Base-by-base conservation (phyloP, 2,329 filamentous ascomycete species). In the Colletotrichum eremochloae region DNA sequence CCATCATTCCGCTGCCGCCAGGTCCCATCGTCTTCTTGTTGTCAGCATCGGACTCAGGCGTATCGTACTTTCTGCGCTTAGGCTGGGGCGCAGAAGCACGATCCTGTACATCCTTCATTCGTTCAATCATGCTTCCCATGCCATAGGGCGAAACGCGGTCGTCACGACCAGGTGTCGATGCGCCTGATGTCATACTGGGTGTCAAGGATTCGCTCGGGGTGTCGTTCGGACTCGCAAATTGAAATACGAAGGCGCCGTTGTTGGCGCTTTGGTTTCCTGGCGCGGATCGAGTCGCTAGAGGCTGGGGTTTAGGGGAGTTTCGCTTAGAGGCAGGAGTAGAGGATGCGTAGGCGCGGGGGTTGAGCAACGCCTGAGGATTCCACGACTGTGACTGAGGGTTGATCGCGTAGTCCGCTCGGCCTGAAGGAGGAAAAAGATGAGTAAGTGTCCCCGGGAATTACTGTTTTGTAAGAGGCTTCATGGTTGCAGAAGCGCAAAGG, bases 81-180 rank as follows among this genome's bases (percentile, higher is more conserved):
- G 86, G 83, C 29, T 93, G 89, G 3, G 87, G 85, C 40, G 85
- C 78, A 80, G 86, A 74, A 78, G 84, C 76, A 36, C 95, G 92
- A 63, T 92, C 87, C 75, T 93, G 88, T 18, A 97, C 89, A 75
- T 92, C 91, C 79, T 95, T 94, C 79, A 95, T 86, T 42, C 90
- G 88, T 80, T 97, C 94, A 57, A 97, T 89, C 83, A 95, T 89
- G 67, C 83, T 82, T 12, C 87, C 86, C 75, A 90, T 86, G 36
- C 89, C 88, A 63, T 64, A 74, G 9, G 74, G 74, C 56, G 75
- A 68, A 62, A 64, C 60, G 44, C 64, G 63, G 33, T 63, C 72
- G 42, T 76, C 72, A 44, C 63, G 67, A 53, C 68, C 76, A 5
- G 80, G 79, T 24, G 79, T 85, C 62, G 80, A 81, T 15, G 79